A percentile compares a stretch with the other conserved stretches of the same genome.
Evolutionary conservation across 1,284 basidiomycete genomes (phyloP).

Genomic region (Ustilago trichophora): DNA sequence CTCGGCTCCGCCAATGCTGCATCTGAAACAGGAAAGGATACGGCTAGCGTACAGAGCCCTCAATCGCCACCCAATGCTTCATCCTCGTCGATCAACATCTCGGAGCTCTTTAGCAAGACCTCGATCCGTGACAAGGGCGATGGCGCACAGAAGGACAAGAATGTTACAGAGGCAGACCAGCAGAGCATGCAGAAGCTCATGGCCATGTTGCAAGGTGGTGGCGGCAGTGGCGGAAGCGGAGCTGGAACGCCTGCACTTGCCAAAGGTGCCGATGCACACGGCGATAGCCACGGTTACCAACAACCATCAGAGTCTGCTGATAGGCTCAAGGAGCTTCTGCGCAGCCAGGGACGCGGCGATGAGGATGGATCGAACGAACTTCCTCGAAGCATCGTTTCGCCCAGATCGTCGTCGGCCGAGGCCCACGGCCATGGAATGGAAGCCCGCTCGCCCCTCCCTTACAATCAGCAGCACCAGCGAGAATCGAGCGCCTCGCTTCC

Average conservation of each 20-base stretch:
- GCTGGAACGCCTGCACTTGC: conserved; percentile 18
- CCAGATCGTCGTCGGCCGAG: conserved; percentile 20
- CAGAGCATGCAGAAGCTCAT: conserved; percentile 66
- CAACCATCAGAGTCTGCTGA: conserved; percentile 22
- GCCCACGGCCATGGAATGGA: conserved; percentile 15
- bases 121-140: conserved; percentile 28
- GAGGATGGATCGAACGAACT: conserved; percentile 19
- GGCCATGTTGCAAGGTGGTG: conserved; percentile 59
- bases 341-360: conserved; percentile 13
- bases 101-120: conserved; percentile 44
- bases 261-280: conserved; percentile 6
- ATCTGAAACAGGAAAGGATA: conserved; percentile 12
- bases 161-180: conserved; percentile 56
- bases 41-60: conserved; percentile 6
- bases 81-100: conserved; percentile 44
- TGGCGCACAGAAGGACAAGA: conserved; percentile 28
- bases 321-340: conserved; percentile 30
- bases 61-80: conserved; percentile 30
- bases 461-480: conserved; percentile 42
- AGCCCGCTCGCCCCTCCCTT: conserved; percentile 32
- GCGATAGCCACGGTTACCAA: neutral
- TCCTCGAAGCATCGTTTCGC: conserved; percentile 33
- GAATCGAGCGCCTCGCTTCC: conserved; percentile 31
- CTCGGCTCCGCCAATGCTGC: conserved; percentile 2
- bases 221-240: conserved; percentile 15